A percentile compares a stretch with the other conserved stretches of the same genome.
Conservation (phyloP, 495 filamentous ascomycete genomes). For the Bombardia bombarda region DNA sequence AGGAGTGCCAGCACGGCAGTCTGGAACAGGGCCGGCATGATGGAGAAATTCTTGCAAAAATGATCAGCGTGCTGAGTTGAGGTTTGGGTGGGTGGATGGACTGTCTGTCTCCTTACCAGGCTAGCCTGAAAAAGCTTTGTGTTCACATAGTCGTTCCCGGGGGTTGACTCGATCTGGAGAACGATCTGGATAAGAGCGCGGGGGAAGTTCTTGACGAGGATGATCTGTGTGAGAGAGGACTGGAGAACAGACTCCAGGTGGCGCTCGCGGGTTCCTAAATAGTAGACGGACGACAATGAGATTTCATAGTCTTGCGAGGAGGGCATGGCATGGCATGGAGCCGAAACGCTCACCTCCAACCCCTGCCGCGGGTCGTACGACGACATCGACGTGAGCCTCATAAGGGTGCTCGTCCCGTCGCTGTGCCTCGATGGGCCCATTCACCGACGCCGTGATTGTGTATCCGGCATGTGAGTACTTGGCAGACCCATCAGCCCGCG, state of each 20-base stretch:
- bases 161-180: slow-evolving; percentile 52
- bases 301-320: slow-evolving; percentile 4
- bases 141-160: slow-evolving; percentile 47
- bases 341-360: slow-evolving; percentile 61
- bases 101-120: slow-evolving; percentile 28
- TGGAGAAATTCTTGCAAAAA: slow-evolving; percentile 52
- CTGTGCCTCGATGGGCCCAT: slow-evolving; percentile 85
- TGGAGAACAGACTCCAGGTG: slow-evolving; percentile 66
- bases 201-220: slow-evolving; percentile 61
- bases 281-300: slow-evolving; percentile 1
- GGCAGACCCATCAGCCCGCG: slow-evolving; percentile 80
- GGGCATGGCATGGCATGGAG: slow-evolving; percentile 26
- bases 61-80: not conserved
- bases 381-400: slow-evolving; percentile 83
- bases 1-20: slow-evolving; percentile 65
- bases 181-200: slow-evolving; percentile 59
- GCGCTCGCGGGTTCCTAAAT: slow-evolving; percentile 57
- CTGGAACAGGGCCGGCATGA: slow-evolving; percentile 70
- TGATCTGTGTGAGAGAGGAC: slow-evolving; percentile 57
- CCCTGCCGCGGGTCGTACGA: slow-evolving; percentile 75
- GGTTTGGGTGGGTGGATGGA: not conserved
- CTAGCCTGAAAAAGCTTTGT: slow-evolving; percentile 42
- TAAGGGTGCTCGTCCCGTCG: slow-evolving; percentile 82
- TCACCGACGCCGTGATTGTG: slow-evolving; percentile 75
- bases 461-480: slow-evolving; percentile 72